phyloP scores from a whole-genome alignment of 768 basidiomycete species.

The Leccinum sublutescens region DNA sequence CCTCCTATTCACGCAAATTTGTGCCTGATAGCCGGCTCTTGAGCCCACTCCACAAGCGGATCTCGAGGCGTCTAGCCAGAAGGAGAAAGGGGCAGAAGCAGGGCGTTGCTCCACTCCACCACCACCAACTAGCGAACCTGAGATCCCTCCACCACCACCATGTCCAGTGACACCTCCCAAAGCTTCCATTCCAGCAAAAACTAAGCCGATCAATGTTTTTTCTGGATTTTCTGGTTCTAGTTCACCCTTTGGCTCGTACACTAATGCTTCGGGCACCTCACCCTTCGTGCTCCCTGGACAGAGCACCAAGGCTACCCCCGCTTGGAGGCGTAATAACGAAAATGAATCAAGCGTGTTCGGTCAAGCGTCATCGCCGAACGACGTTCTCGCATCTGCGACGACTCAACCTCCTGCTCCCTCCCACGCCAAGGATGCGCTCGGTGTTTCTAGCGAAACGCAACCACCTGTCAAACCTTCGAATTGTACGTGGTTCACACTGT shows the following conservation, averaged over 20 bases:
- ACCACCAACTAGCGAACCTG: constrained; percentile 10
- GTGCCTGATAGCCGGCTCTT: constrained; percentile 10
- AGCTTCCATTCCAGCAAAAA: constrained; percentile 6
- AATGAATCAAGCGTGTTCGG: constrained; percentile 11
- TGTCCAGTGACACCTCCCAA: constrained; percentile 16
- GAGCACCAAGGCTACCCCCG: constrained; percentile 20
- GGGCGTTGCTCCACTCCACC: constrained; percentile 11
- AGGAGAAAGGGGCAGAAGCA: constrained; percentile 13
- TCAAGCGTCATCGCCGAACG: constrained; percentile 20
- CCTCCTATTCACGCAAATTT: not conserved
- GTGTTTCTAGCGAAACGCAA: not conserved
- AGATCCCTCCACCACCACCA: constrained; percentile 3
- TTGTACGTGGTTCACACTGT: constrained; percentile 13
- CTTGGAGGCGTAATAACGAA: constrained; percentile 23
- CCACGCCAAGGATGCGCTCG: not conserved
- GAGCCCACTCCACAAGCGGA: constrained; percentile 12
- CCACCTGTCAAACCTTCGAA: not conserved
- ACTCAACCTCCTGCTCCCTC: not conserved
- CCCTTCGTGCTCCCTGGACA: constrained; percentile 23
- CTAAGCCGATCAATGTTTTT: constrained; percentile 31
- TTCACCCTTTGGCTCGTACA: constrained; percentile 36
- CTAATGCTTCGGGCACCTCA: constrained; percentile 22
- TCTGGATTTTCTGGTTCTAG: constrained; percentile 37
- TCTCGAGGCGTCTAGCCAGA: not conserved
- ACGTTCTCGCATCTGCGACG: not conserved